These are phyloP conservation scores for Rutstroemia sp. DNA, from an alignment of 2,329 filamentous ascomycete species.

Conservation along the genomic window DNA sequence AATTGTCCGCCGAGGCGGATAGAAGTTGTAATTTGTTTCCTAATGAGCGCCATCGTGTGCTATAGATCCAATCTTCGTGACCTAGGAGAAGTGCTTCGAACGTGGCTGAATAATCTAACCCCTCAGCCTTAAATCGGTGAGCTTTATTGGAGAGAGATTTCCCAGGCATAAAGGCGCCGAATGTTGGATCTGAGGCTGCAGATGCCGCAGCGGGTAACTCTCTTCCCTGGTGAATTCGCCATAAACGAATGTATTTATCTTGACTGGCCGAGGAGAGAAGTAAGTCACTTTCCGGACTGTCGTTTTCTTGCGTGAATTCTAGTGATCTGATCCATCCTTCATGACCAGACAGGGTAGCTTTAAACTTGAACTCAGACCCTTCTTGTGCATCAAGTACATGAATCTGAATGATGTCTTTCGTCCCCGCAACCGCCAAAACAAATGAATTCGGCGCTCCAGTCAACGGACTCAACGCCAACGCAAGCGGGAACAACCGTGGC, in stretches of 20 bases:
- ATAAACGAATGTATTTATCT: constrained; percentile 93
- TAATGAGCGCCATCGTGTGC: constrained; percentile 42
- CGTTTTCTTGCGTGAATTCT: constrained; percentile 62
- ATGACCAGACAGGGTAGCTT: constrained; percentile 77
- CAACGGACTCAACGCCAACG: constrained; percentile 61
- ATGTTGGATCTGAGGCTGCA: constrained; percentile 44
- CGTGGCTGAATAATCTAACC: constrained; percentile 65
- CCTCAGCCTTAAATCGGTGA: constrained; percentile 60
- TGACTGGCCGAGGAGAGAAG: constrained; percentile 90
- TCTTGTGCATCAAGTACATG: constrained; percentile 49
- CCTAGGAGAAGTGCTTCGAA: constrained; percentile 92
- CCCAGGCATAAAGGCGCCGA: constrained; percentile 53
- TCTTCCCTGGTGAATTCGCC: constrained; percentile 71
- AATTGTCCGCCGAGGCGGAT: constrained; percentile 91
- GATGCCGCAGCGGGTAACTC: constrained; percentile 51
- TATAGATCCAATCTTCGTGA: constrained; percentile 98
- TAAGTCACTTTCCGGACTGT: constrained; percentile 52
- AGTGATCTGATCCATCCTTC: constrained; percentile 92
- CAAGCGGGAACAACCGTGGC: constrained; percentile 76
- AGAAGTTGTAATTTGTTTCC: constrained; percentile 59
- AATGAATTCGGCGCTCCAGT: constrained; percentile 42
- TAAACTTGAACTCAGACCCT: constrained; percentile 52
- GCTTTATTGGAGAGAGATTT: constrained; percentile 84
- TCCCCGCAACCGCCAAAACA: constrained; percentile 79
- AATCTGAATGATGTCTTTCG: constrained; percentile 73